These are phyloP conservation scores for Protomyces gravidus DNA, from an alignment of 1,139 yeast genomes.

Conservation along the genomic window DNA sequence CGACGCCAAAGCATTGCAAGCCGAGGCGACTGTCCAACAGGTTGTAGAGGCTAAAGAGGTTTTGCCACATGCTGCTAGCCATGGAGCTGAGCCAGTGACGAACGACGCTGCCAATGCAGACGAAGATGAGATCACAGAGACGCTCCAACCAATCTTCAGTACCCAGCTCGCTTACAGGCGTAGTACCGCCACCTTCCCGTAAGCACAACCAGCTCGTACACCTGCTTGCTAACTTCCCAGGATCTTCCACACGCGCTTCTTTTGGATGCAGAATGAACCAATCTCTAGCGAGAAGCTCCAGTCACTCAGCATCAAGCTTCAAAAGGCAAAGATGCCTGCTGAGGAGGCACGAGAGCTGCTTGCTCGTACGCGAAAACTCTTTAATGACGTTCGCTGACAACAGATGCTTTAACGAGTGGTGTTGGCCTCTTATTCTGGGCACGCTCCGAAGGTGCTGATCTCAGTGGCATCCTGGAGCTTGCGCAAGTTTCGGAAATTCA, in stretches of 20 bases:
- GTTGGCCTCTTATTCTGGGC: conserved; percentile 16
- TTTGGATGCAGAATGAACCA: conserved; percentile 9
- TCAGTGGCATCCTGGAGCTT: conserved; percentile 17
- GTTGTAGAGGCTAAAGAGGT: too few relatives aligned
- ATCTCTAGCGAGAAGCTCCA: conserved; percentile 5
- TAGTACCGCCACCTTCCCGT: conserved; percentile 26
- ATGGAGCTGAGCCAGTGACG: background rate
- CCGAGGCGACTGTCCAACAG: background rate
- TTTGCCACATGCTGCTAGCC: too few relatives aligned
- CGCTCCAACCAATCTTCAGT: background rate
- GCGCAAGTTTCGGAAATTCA: conserved; percentile 3
- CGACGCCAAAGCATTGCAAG: background rate
- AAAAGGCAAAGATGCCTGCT: conserved; percentile 12
- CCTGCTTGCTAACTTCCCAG: conserved; percentile 1
- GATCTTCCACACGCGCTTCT: conserved; percentile 16
- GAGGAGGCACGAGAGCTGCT: conserved; percentile 8
- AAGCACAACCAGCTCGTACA: too few relatives aligned
- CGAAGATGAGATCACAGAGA: background rate
- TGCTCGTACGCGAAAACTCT: conserved; percentile 9
- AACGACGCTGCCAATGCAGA: background rate
- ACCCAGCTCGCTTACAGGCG: conserved; percentile 8
- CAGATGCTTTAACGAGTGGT: conserved; percentile 19
- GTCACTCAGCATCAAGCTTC: conserved; percentile 14
- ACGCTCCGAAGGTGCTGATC: conserved; percentile 1
- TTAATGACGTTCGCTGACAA: background rate